phyloP scores from a whole-genome alignment of 2,329 filamentous ascomycete genomes.

The Penicillium verrucosum region DNA sequence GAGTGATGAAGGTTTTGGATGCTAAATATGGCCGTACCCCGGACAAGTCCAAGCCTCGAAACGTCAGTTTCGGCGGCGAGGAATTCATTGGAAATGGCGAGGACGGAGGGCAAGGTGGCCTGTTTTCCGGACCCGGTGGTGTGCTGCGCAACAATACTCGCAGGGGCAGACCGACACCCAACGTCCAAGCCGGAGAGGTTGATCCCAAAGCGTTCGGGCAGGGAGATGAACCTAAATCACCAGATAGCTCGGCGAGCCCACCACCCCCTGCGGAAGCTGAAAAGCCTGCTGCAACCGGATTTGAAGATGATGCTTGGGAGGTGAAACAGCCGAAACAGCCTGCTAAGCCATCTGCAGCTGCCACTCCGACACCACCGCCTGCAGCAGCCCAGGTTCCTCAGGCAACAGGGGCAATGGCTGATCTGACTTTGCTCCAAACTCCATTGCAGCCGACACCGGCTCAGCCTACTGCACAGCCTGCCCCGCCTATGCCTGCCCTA shows the following conservation, averaged over 20 bases:
- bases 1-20: conserved; percentile 87
- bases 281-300: conserved; percentile 58
- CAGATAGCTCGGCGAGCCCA: conserved; percentile 47
- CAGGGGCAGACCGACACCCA: conserved; percentile 81
- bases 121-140: conserved; percentile 93
- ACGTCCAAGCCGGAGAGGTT: conserved; percentile 79
- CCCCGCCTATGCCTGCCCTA: conserved; percentile 37
- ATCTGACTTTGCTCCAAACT: conserved; percentile 62
- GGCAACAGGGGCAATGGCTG: conserved; percentile 67
- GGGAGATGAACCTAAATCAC: conserved; percentile 50
- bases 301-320: conserved; percentile 97
- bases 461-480: conserved; percentile 44
- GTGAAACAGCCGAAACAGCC: conserved; percentile 74
- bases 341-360: conserved; percentile 40
- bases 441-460: conserved; percentile 56
- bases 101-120: conserved; percentile 59
- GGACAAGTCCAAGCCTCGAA: conserved; percentile 54
- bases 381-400: conserved; percentile 31
- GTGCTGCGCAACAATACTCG: conserved; percentile 89
- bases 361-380: conserved; percentile 27
- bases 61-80: conserved; percentile 52
- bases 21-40: conserved; percentile 68
- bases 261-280: conserved; percentile 48
- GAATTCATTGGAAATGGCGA: conserved; percentile 59
- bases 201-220: conserved; percentile 81